Evolutionary conservation across 2,329 filamentous ascomycete species (phyloP), one percentile per base, ranked within the genome.

Genomic region (Calonectria hongkongensis): DNA sequence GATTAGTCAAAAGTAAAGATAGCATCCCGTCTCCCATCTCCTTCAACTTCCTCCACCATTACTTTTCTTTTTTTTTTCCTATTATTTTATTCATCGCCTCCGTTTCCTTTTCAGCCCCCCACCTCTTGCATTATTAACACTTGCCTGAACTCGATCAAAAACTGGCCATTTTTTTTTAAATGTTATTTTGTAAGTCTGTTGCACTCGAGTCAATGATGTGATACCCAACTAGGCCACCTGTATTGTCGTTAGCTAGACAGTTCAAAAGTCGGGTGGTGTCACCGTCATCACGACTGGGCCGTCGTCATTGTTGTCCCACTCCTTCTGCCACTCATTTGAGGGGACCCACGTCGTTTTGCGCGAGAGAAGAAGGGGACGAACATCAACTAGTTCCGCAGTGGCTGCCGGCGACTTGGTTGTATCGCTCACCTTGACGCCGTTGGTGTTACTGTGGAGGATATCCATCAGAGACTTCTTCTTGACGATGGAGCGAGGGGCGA

Each of bases 231-330:
- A 36, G 50, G 60, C 18, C 33, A 50, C 43, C 70, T 73, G 67
- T 16, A 28, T 39, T 25, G 15, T 12, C 4, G 63, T 73, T 64
- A 73, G 71, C 54, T 16, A 21, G 15, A 18, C 39, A 27, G 43
- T 70, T 66, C 50, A 73, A 50, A 73, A 47, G 56, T 70, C 62
- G n/a, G 64, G 36, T 27, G 71, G 71, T 15, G 71, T 33, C 64
- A 45, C 48, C 39, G 27, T 60, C 71, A 73, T 73, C 27, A 71
- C 13, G 56, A 71, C 64, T 50, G 71, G 71, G 27, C 71, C 71
- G 30, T 73, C 71, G 70, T 73, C 71, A n/a, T 73, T 73, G 50
- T 60, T 63, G 64, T 73, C 71, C 71, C 71, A 73, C 10, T 45
- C 21, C 48, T 71, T 73, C 56, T 71, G 71, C 71, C 71, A 73